A percentile compares a stretch with the other conserved stretches of the same genome.
These are phyloP conservation scores for Wickerhamiella azymoides DNA, from an alignment of 805 yeast species.

Conservation along the genomic window DNA sequence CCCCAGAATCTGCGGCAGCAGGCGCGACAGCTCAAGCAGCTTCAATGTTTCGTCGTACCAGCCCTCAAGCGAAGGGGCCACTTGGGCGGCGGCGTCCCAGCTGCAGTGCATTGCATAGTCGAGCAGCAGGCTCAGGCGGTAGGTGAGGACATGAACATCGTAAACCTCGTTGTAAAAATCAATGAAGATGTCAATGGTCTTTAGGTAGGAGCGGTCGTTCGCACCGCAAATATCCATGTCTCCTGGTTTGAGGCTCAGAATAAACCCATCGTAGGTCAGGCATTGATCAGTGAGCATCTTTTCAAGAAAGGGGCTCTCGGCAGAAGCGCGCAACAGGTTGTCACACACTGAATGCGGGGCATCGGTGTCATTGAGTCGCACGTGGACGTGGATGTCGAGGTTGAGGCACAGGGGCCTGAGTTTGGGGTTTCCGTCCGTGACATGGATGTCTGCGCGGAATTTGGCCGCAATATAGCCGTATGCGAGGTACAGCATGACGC, in stretches of 20 bases:
- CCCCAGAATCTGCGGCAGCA: background rate
- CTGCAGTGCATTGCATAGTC: background rate
- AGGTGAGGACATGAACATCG: background rate
- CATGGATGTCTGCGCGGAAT: background rate
- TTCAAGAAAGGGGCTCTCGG: background rate
- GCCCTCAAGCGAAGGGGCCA: background rate
- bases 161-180: background rate
- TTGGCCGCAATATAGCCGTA: background rate
- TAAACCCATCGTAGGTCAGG: background rate
- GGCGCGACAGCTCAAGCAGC: background rate
- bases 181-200: background rate
- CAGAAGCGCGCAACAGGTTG: background rate
- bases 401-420: background rate
- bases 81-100: background rate
- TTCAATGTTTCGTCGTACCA: background rate
- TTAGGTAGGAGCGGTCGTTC: background rate
- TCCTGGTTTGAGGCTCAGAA: background rate
- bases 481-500: background rate
- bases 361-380: background rate
- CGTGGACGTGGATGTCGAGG: background rate
- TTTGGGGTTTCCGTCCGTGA: background rate
- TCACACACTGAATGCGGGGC: background rate
- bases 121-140: background rate
- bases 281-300: background rate
- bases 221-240: background rate